These are phyloP conservation scores for Maudiozyma turicensis DNA, from an alignment of 805 yeast genomes.

Conservation along the genomic window DNA sequence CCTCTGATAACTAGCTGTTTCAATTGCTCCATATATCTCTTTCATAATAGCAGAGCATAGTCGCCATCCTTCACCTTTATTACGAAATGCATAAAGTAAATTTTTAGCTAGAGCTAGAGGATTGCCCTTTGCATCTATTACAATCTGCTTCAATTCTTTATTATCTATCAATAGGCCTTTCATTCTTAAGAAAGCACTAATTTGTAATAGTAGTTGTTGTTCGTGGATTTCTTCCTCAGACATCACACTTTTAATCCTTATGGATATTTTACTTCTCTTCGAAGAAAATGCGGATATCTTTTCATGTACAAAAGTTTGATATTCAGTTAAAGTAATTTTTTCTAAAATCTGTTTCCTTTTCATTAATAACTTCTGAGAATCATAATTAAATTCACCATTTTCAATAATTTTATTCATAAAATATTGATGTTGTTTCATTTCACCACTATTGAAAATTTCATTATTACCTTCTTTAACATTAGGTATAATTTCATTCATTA, in stretches of 20 bases:
- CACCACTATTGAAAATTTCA: slow-evolving; percentile 11
- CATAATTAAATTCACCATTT: slow-evolving; percentile 33
- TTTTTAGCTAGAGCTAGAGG: slow-evolving; percentile 28
- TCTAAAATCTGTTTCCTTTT: slow-evolving; percentile 29
- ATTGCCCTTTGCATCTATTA: slow-evolving; percentile 32
- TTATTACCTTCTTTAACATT: slow-evolving; percentile 30
- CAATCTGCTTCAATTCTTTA: slow-evolving; percentile 31
- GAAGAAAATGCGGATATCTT: slow-evolving; percentile 32
- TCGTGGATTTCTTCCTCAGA: slow-evolving; percentile 30
- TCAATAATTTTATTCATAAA: slow-evolving; percentile 42
- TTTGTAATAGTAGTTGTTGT: slow-evolving; percentile 31
- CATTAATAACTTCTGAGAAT: slow-evolving; percentile 20
- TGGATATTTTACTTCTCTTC: slow-evolving; percentile 33
- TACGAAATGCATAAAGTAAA: slow-evolving; percentile 34
- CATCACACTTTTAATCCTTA: slow-evolving; percentile 34
- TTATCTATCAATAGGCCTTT: slow-evolving; percentile 40
- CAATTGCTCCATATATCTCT: slow-evolving; percentile 27
- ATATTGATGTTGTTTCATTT: slow-evolving; percentile 36
- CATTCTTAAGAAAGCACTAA: slow-evolving; percentile 37
- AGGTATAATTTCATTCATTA: slow-evolving; percentile 28
- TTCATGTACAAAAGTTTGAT: slow-evolving; percentile 29
- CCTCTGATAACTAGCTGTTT: slow-evolving; percentile 6
- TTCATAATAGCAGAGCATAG: slow-evolving; percentile 29
- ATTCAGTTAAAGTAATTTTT: slow-evolving; percentile 26
- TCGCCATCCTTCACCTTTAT: slow-evolving; percentile 34